Conservation (phyloP, 2,329 filamentous ascomycete species). For the Phyllosticta paracitricarpa region DNA sequence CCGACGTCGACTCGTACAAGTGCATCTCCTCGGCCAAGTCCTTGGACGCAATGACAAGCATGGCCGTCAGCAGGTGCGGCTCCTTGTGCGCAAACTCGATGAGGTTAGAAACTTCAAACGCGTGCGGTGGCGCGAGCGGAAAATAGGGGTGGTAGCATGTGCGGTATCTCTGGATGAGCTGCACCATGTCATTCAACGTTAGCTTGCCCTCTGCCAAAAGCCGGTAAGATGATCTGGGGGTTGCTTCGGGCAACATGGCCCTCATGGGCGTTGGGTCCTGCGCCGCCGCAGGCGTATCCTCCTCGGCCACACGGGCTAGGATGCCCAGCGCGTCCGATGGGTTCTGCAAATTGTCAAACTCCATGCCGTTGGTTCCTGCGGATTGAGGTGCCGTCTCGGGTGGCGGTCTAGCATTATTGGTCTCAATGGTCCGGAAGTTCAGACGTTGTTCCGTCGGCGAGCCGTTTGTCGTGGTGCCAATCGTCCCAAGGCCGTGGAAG, state of each 20-base stretch:
- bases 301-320: conserved; percentile 36
- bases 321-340: conserved; percentile 41
- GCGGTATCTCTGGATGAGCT: conserved; percentile 49
- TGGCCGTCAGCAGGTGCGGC: conserved; percentile 58
- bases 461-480: conserved; percentile 21
- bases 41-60: conserved; percentile 61
- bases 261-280: conserved; percentile 17
- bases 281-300: conserved; percentile 9
- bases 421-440: conserved; percentile 2
- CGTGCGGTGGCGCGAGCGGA: conserved; percentile 53
- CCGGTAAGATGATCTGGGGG: conserved; percentile 32
- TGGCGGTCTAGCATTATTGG: not conserved
- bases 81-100: conserved; percentile 50
- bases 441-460: conserved; percentile 5
- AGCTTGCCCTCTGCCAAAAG: conserved; percentile 33
- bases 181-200: conserved; percentile 38
- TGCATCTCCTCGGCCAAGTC: conserved; percentile 55
- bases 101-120: conserved; percentile 46
- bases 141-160: conserved; percentile 61
- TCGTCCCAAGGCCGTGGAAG: conserved; percentile 27
- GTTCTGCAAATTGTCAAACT: conserved; percentile 37
- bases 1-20: conserved; percentile 56
- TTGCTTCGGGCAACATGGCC: conserved; percentile 21
- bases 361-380: conserved; percentile 13
- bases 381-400: not conserved